Evolutionary conservation across 208 protist genomes (phyloP), one percentile per base, ranked within the genome.

Genomic region (Trypanosoma caninum): DNA sequence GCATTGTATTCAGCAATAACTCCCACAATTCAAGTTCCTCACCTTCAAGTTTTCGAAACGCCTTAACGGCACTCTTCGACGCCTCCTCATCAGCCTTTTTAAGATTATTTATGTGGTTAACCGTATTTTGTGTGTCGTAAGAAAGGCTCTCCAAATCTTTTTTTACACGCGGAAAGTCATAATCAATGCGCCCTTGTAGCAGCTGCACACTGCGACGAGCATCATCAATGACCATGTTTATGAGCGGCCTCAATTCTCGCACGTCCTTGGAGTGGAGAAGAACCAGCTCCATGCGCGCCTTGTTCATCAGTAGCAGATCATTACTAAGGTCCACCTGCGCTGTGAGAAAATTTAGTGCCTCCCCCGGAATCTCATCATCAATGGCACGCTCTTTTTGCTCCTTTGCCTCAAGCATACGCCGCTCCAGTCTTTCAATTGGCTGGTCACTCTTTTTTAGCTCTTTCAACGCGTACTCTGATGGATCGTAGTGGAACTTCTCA

Each of bases 271-370:
- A 45, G 76, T 88, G 80, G 47, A 84, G 57, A 27, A 30, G 42
- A 8, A 93, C 78, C 51, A 90, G 72, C 23, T 68, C 62, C 66
- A 93, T 78, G 46, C 86, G 86, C 0, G 86, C 82, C 69, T 87
- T 87, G 70, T 93, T 90, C 53, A 89, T 74, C 16, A 90, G 70
- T 50, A 93, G 66, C 40, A 93, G 30, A 50, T 93, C 86, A 61
- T 93, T 93, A 8, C 75, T 84, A 59, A 89, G 74, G 73, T 93
- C 82, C n/a, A 89, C 79, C 74, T 93, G 81, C 0, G 77, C 70
- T 66, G 82, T 80, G 16, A 90, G 69, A 62, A 71, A 74, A 41
- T 74, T 72, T 38, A 93, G 72, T 3, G 83, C 82, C 0, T 78
- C 78, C 51, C 72, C 71, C 13, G 81, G 80, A 37, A 84, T 54